These are phyloP conservation scores for Cladophialophora bantiana DNA, from an alignment of 2,329 filamentous ascomycete species.

Conservation along the genomic window DNA sequence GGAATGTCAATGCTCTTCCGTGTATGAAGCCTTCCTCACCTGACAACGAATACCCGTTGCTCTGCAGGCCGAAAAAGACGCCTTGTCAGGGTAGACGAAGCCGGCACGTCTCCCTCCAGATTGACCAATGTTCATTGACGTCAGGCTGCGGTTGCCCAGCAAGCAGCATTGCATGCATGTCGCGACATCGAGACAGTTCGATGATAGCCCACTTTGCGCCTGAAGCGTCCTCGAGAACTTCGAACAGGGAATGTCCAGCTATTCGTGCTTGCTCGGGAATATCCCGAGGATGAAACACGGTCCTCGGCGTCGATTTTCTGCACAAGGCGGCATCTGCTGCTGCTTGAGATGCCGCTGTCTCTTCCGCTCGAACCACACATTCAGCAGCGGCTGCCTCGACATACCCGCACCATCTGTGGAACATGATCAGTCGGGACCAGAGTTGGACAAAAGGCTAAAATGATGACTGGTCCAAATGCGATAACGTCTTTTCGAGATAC, in stretches of 20 bases:
- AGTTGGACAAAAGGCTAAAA: not conserved
- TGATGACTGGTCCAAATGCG: not conserved
- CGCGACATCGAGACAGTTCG: conserved; percentile 10
- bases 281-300: not conserved
- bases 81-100: not conserved
- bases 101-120: not conserved
- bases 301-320: not conserved
- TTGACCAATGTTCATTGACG: not conserved
- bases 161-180: conserved; percentile 12
- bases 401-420: conserved; percentile 1
- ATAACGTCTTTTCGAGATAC: not conserved
- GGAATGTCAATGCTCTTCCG: too few species aligned
- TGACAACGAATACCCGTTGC: too few species aligned
- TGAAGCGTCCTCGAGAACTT: not conserved
- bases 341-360: not conserved
- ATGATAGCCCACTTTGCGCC: conserved; percentile 6
- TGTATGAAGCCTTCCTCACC: too few species aligned
- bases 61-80: too few species aligned
- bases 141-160: too few species aligned
- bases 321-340: not conserved
- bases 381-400: conserved; percentile 8
- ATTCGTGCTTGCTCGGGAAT: conserved; percentile 9
- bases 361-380: conserved; percentile 13
- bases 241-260: not conserved
- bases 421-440: not conserved